Evolutionary conservation across 768 basidiomycete species (phyloP).

Genomic region (Lepiota brunneoincarnata): DNA sequence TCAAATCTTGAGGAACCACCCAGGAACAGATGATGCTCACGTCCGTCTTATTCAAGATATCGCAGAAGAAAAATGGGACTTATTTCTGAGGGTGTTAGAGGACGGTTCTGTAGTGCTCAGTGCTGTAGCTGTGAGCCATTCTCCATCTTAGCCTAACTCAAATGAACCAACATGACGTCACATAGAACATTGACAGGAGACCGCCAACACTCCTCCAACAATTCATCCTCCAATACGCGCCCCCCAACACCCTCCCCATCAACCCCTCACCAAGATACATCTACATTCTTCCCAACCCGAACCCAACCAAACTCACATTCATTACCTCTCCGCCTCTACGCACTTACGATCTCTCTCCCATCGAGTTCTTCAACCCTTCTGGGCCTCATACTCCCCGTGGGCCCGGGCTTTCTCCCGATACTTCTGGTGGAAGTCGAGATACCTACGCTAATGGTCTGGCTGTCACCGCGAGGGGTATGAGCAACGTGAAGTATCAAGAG

Average conservation of each 20-base stretch:
- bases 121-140: conserved; percentile 63
- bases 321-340: conserved; percentile 67
- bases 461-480: conserved; percentile 37
- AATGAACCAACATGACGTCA: conserved; percentile 5
- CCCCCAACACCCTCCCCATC: conserved; percentile 60
- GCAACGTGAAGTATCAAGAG: conserved; percentile 43
- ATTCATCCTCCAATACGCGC: conserved; percentile 61
- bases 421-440: not conserved
- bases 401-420: not conserved
- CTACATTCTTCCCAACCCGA: conserved; percentile 48
- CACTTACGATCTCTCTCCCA: conserved; percentile 54
- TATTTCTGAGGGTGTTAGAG: conserved; percentile 68
- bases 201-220: conserved; percentile 82
- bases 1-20: conserved; percentile 32
- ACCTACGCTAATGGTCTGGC: conserved; percentile 51
- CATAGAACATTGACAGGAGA: conserved; percentile 82
- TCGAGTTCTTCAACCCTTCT: conserved; percentile 56
- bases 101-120: conserved; percentile 76
- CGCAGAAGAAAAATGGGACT: conserved; percentile 70
- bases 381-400: not conserved
- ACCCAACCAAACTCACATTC: conserved; percentile 46
- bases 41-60: conserved; percentile 56
- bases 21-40: conserved; percentile 42
- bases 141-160: not conserved
- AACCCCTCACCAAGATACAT: conserved; percentile 48